Evolutionary conservation across 2,329 filamentous ascomycete genomes (phyloP).

Genomic region (Macrophomina phaseolina): DNA sequence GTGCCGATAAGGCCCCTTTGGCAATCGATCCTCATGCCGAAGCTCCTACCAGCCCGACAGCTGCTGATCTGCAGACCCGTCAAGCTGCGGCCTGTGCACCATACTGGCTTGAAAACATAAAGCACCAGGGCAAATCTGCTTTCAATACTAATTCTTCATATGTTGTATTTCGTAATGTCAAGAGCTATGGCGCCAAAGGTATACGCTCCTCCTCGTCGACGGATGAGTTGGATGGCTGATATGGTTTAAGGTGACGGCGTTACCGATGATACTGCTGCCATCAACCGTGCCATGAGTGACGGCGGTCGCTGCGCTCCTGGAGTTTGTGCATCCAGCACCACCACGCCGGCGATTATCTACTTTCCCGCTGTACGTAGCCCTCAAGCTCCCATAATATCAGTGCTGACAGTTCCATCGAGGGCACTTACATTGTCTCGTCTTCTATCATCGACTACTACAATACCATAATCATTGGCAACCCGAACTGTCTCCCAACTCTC

Average conservation of each 20-base stretch:
- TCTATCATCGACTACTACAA: conserved; percentile 68
- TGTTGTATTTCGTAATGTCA: conserved; percentile 49
- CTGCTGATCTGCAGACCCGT: neutral
- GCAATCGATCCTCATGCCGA: neutral
- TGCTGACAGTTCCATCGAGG: conserved; percentile 32
- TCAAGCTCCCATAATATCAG: neutral
- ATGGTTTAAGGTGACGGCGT: conserved; percentile 36
- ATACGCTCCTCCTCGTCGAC: neutral
- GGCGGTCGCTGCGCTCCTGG: conserved; percentile 51
- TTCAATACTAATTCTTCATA: conserved; percentile 48
- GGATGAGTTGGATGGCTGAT: no score
- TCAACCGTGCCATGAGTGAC: conserved; percentile 51
- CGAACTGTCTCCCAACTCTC: conserved; percentile 61
- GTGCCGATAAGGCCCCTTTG: neutral
- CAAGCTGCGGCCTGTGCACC: conserved; percentile 32
- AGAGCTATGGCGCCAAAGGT: conserved; percentile 51
- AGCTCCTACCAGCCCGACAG: neutral
- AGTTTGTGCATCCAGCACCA: conserved; percentile 53
- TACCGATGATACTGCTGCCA: conserved; percentile 59
- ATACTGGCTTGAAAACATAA: conserved; percentile 51
- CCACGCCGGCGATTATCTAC: conserved; percentile 62
- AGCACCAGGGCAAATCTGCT: conserved; percentile 47
- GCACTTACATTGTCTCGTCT: conserved; percentile 63
- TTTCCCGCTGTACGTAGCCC: conserved; percentile 50
- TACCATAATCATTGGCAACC: conserved; percentile 67